Base-by-base conservation (phyloP, 148 eudicot genomes). In the Amaranthus palmeri region DNA sequence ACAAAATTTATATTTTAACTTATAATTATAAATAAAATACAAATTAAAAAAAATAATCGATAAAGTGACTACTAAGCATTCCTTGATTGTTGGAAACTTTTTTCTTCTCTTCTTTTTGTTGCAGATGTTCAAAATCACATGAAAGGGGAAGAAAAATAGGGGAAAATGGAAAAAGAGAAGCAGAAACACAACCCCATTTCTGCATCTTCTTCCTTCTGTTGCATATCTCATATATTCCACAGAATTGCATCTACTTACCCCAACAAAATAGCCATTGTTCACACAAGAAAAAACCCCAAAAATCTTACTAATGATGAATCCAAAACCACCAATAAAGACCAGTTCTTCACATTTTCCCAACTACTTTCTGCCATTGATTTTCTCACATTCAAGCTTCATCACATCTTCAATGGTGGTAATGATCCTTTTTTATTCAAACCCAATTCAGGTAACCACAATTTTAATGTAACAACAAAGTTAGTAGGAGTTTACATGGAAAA, bases 401-500 rank as follows among this genome's bases (percentile, higher is more conserved):
- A 12, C 57, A 67, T 85, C 63, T 58, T 93, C 50, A 80, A 86
- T 54, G 97, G 96, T 14, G 80, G 76, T 4, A 82, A 79, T 73
- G 87, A 88, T 77, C 84, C 95, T 66, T 49, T 51, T 54, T 78
- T 85, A 51, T 54, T 85, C 63, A 82, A 51, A 68, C 80, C 82
- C 42, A 72, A 66, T 43, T 70, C 83, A 83, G 92, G 92, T 86
- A 68, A 41, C 50, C 45, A 4, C 62, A 58, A 51, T 52, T 49
- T 12, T 2, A 50, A 60, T 65, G 55, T 13, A 44, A 53, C 67
- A 67, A 85, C 84, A 7, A 86, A 79, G 76, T 74, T 91, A 44
- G 12, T 91, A 44, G 97, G 88, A 60, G 79, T 93, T 79, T 85
- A 80, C 62, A 83, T 93, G 91, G 81, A 71, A 59, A 96, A 97